These are phyloP conservation scores for Fraxinus velutina DNA, from an alignment of 305 asterid genomes.

Conservation along the genomic window DNA sequence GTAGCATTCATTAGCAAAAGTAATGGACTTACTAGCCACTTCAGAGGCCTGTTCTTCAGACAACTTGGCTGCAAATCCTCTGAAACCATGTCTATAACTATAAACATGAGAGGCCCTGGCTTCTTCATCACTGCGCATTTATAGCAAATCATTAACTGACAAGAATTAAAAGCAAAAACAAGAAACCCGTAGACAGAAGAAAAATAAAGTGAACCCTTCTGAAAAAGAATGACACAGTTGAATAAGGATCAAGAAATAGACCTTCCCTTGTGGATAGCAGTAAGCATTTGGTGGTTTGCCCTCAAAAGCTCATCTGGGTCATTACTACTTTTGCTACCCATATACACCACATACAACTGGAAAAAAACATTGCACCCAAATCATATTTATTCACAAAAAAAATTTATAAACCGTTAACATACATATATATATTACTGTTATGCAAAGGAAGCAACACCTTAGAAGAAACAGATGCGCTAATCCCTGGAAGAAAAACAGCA, in stretches of 20 bases:
- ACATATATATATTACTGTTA: neutral
- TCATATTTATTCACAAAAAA: neutral
- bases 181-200: neutral
- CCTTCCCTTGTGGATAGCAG: constrained; percentile 78
- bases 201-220: neutral
- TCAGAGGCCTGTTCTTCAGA: constrained; percentile 71
- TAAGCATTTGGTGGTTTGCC: constrained; percentile 71
- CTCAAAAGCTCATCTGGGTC: constrained; percentile 71
- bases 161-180: neutral
- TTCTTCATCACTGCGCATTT: constrained; percentile 54
- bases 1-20: constrained; percentile 20
- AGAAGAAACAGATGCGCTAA: constrained; percentile 41
- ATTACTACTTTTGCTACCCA: constrained; percentile 68
- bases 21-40: constrained; percentile 52
- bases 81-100: constrained; percentile 81
- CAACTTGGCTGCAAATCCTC: constrained; percentile 93
- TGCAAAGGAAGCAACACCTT: constrained; percentile 32
- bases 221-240: neutral
- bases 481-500: constrained; percentile 34
- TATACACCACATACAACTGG: constrained; percentile 90
- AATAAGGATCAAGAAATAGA: constrained; percentile 7
- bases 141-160: neutral
- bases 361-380: constrained; percentile 2
- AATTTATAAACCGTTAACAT: neutral
- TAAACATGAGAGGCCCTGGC: constrained; percentile 80